Evolutionary conservation across 2,329 filamentous ascomycete genomes (phyloP).

Genomic region (Sphaceloma murrayae): DNA sequence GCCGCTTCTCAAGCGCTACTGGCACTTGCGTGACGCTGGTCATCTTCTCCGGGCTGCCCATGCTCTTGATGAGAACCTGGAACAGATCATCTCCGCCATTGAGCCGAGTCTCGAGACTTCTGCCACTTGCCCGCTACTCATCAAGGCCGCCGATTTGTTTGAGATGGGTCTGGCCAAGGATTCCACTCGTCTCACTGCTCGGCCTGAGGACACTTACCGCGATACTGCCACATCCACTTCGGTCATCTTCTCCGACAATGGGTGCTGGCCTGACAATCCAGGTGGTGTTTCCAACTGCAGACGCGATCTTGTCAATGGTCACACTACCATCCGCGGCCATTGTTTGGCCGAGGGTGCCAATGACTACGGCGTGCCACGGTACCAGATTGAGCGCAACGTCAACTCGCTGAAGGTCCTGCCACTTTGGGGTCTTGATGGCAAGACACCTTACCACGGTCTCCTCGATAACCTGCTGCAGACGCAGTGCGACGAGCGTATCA

Average conservation of each 20-base stretch:
- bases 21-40: conserved; percentile 40
- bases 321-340: conserved; percentile 46
- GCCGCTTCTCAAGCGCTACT: conserved; percentile 37
- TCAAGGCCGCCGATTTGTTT: conserved; percentile 35
- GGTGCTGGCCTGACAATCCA: conserved; percentile 45
- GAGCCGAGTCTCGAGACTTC: conserved; percentile 20
- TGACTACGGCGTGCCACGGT: conserved; percentile 46
- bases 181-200: conserved; percentile 33
- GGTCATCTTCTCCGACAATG: conserved; percentile 44
- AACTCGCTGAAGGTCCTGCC: conserved; percentile 46
- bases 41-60: conserved; percentile 30
- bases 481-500: conserved; percentile 40
- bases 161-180: conserved; percentile 37
- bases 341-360: conserved; percentile 48
- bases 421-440: conserved; percentile 46
- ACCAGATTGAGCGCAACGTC: conserved; percentile 47
- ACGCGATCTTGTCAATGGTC: conserved; percentile 46
- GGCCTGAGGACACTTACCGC: conserved; percentile 32
- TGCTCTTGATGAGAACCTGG: conserved; percentile 18
- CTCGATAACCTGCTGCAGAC: conserved; percentile 46
- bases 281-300: conserved; percentile 48
- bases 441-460: conserved; percentile 45
- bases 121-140: conserved; percentile 25
- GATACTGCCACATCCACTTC: conserved; percentile 43
- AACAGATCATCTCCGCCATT: conserved; percentile 19